Evolutionary conservation across 257 asterid species (phyloP).

Genomic region (Fraxinus quadrangulata): DNA sequence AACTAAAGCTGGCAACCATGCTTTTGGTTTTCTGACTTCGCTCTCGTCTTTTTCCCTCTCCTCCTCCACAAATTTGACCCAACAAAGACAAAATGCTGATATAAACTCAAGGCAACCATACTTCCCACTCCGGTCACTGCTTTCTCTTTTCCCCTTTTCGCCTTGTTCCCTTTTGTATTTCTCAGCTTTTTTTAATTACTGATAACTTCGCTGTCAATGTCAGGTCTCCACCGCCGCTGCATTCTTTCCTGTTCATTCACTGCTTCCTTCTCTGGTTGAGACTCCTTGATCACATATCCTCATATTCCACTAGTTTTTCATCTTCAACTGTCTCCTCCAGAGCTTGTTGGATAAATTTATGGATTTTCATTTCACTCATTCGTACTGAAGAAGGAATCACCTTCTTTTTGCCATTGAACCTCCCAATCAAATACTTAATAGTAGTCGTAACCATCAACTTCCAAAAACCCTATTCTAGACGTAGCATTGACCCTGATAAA

Average conservation of each 20-base stretch:
- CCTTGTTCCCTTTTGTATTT: neutral
- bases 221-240: neutral
- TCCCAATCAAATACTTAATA: neutral
- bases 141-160: neutral
- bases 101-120: neutral
- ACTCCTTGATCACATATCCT: neutral
- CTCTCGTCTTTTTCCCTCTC: neutral
- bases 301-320: neutral
- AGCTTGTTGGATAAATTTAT: neutral
- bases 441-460: neutral
- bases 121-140: neutral
- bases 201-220: conserved; percentile 3
- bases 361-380: neutral
- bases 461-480: neutral
- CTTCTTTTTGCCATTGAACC: neutral
- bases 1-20: neutral
- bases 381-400: neutral
- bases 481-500: neutral
- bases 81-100: neutral
- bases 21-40: neutral
- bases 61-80: neutral
- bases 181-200: neutral
- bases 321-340: neutral
- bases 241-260: conserved; percentile 1
- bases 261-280: neutral